phyloP scores from a whole-genome alignment of 768 basidiomycete genomes.

The Lepiota venenata region DNA sequence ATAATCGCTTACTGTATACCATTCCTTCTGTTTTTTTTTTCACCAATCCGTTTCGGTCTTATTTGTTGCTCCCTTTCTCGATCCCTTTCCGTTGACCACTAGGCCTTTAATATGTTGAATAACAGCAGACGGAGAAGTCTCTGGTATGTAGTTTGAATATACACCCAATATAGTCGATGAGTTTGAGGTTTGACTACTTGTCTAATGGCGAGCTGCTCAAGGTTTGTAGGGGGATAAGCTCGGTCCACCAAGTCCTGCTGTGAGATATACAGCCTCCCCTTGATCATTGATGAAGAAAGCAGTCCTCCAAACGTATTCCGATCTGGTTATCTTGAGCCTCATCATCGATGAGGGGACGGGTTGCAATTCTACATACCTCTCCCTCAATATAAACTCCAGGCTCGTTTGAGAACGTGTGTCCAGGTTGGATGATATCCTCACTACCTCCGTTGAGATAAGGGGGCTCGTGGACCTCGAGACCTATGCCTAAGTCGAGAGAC shows the following conservation, averaged over 20 bases:
- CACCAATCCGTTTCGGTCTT: neutral
- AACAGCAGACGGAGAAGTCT: neutral
- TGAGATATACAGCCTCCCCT: constrained; percentile 59
- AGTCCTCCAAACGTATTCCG: constrained; percentile 83
- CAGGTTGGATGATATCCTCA: constrained; percentile 48
- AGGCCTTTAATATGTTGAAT: constrained; percentile 1
- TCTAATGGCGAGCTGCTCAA: constrained; percentile 13
- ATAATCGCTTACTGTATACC: constrained; percentile 11
- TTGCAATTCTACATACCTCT: constrained; percentile 33
- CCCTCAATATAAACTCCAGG: constrained; percentile 75
- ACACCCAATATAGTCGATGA: neutral
- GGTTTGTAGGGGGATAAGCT: constrained; percentile 42
- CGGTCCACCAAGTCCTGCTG: constrained; percentile 59
- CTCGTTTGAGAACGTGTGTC: constrained; percentile 81
- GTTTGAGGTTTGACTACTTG: neutral
- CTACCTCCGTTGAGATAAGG: constrained; percentile 80
- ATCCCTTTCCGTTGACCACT: neutral
- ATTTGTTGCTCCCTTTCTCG: constrained; percentile 1
- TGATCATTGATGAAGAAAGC: constrained; percentile 61
- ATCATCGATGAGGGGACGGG: neutral
- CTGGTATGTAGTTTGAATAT: constrained; percentile 9
- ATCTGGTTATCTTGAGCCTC: constrained; percentile 35
- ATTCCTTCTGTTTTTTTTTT: neutral
- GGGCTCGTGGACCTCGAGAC: constrained; percentile 77
- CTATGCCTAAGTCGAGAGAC: constrained; percentile 54